Conservation (phyloP, 108 stramenopile species). For the Cyclostephanos invisitatus region DNA sequence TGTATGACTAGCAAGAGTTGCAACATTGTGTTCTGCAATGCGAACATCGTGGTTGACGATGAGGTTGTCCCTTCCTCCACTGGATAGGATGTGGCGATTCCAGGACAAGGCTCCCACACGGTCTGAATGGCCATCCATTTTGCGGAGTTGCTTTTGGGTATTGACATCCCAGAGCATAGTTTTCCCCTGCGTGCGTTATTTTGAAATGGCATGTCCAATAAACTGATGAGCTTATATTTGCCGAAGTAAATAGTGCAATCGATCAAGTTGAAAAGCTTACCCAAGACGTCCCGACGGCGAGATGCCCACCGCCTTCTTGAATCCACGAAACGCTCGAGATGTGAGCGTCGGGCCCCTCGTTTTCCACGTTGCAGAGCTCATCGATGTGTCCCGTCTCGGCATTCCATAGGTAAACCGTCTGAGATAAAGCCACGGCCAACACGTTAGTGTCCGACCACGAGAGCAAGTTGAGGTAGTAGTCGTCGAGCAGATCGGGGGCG, state of each 20-base stretch:
- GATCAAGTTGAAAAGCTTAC: conserved; percentile 22
- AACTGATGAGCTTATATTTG: not conserved
- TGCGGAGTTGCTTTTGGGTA: conserved; percentile 86
- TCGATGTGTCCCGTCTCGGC: conserved; percentile 93
- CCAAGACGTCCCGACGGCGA: conserved; percentile 91
- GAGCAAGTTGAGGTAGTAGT: conserved; percentile 98
- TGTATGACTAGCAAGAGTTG: conserved; percentile 73
- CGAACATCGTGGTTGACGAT: conserved; percentile 98
- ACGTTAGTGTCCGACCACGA: conserved; percentile 94
- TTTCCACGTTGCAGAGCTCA: conserved; percentile 84
- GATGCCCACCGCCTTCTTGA: conserved; percentile 72
- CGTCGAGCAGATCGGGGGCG: conserved; percentile 97
- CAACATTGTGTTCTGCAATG: conserved; percentile 84
- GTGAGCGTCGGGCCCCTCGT: conserved; percentile 84
- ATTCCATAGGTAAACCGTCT: conserved; percentile 99
- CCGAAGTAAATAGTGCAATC: not conserved
- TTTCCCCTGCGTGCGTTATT: conserved; percentile 17
- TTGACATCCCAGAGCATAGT: conserved; percentile 90
- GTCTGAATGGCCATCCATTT: conserved; percentile 95
- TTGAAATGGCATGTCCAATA: too few species aligned
- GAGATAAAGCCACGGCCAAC: conserved; percentile 96
- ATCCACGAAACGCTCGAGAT: conserved; percentile 97
- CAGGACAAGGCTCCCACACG: conserved; percentile 95
- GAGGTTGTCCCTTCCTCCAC: conserved; percentile 88
- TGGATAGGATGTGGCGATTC: conserved; percentile 94